Evolutionary conservation across 208 protist species (phyloP).

Genomic region (Giardia muris): DNA sequence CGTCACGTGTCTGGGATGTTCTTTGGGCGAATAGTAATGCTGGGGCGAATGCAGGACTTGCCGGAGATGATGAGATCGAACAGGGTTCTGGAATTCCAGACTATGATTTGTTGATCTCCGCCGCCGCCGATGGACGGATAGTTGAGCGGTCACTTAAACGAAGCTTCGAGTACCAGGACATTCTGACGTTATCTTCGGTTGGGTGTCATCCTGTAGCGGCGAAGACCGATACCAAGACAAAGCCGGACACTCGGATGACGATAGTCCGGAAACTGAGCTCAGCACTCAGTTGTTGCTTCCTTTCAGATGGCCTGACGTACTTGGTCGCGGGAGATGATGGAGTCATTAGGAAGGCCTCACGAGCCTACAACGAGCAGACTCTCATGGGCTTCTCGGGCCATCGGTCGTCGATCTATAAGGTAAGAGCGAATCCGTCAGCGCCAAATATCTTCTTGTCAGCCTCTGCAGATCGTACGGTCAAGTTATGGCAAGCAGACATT

Average conservation of each 20-base stretch:
- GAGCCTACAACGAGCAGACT: slow-evolving; percentile 11
- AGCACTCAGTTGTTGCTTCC: neutral
- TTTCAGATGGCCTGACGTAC: neutral
- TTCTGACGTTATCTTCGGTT: slow-evolving; percentile 10
- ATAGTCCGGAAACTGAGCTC: slow-evolving; percentile 19
- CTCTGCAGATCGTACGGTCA: neutral
- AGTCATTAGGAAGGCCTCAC: neutral
- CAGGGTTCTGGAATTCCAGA: neutral
- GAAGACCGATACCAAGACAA: neutral
- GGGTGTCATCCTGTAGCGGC: slow-evolving; percentile 1
- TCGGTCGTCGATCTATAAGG: slow-evolving; percentile 16
- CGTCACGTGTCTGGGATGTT: slow-evolving; percentile 6
- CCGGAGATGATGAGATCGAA: neutral
- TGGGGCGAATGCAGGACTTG: neutral
- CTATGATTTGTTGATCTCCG: neutral
- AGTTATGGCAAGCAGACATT: neutral
- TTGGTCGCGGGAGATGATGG: slow-evolving; percentile 18
- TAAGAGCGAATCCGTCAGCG: neutral
- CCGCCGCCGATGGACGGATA: neutral
- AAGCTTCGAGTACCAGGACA: slow-evolving; percentile 24
- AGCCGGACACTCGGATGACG: neutral
- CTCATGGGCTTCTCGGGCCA: slow-evolving; percentile 16
- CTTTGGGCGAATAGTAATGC: neutral
- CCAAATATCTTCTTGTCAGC: neutral
- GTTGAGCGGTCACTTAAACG: slow-evolving; percentile 21